Conservation (phyloP, 192 early-diverging fungal genomes). For the Mycoemilia scoparia region DNA sequence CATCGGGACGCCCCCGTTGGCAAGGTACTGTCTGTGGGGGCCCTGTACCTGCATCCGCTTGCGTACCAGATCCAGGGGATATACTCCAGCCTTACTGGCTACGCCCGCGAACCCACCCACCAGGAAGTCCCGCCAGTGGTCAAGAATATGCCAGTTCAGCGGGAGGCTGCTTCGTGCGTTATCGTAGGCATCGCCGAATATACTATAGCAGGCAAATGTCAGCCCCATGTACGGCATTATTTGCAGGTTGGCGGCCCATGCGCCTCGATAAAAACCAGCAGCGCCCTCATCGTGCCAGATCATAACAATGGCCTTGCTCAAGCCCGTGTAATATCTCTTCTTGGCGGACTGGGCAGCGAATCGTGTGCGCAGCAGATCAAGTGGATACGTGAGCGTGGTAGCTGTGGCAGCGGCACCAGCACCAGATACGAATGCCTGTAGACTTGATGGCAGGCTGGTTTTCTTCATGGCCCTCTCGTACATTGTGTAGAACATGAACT, state of each 20-base stretch:
- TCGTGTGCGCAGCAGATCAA: constrained; percentile 85
- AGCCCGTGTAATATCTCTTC: constrained; percentile 45
- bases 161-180: constrained; percentile 6
- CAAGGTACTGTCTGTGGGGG: constrained; percentile 39
- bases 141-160: constrained; percentile 2
- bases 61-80: constrained; percentile 79
- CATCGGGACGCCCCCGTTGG: constrained; percentile 39
- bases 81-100: constrained; percentile 65
- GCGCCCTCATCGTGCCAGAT: constrained; percentile 61
- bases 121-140: constrained; percentile 39
- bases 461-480: constrained; percentile 9
- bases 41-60: constrained; percentile 70
- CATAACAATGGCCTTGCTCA: constrained; percentile 40
- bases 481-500: constrained; percentile 64
- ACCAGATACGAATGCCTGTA: constrained; percentile 53
- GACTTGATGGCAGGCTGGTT: constrained; percentile 10
- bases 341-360: constrained; percentile 67
- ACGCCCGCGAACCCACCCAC: constrained; percentile 66
- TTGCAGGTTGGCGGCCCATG: constrained; percentile 61
- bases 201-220: constrained; percentile 65
- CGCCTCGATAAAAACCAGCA: constrained; percentile 68
- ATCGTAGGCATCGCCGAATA: constrained; percentile 28
- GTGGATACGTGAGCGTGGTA: constrained; percentile 76
- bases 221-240: constrained; percentile 94
- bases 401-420: constrained; percentile 60